Base-by-base conservation (phyloP, 768 basidiomycete genomes). In the Russula abietina region DNA sequence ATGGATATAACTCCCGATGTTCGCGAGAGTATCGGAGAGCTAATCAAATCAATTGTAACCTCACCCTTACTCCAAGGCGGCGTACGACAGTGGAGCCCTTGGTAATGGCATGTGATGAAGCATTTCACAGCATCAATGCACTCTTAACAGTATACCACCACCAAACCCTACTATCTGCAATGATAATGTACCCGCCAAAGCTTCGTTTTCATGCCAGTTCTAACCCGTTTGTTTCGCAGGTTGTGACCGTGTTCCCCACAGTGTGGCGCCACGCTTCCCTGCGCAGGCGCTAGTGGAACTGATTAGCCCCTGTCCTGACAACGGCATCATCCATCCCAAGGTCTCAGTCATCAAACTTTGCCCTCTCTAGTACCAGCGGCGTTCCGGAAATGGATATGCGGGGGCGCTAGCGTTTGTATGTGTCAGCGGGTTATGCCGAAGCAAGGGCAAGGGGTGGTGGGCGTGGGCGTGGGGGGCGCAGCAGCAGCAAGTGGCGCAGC, bases 281-380 rank as follows among this genome's bases (percentile, higher is more conserved):
- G n/a, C 16, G 22, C 9, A 10, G 4, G 33, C 32, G 49, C 24
- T 32, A 11, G 36, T n/a, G n/a, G 41, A 57, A 57, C 30, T 16
- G 38, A 62, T 43, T 45, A 50, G 30, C 61, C 61, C 61, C 56
- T 62, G 49, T 62, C 30, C 56, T 62, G 49, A 57, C 30, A 7
- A 41, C 56, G 24, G 30, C 17, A 56, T 50, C 33, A 43, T 24
- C 12, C 10, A 33, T 33, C 36, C n/a, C 14, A 41, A n/a, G n/a
- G n/a, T 57, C 49, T 46, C 26, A 36, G 19, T 57, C 38, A 57
- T 62, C 61, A 51, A 57, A 53, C 48, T 45, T 52, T 32, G 36
- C 46, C 38, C 46, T 26, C 46, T 17, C n/a, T 24, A 50, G n/a
- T 39, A 17, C 11, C 14, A 38, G 51, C 61, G 61, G 56, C 61